Evolutionary conservation across 768 basidiomycete genomes (phyloP).

Genomic region (Xerocomellus amylosporus): DNA sequence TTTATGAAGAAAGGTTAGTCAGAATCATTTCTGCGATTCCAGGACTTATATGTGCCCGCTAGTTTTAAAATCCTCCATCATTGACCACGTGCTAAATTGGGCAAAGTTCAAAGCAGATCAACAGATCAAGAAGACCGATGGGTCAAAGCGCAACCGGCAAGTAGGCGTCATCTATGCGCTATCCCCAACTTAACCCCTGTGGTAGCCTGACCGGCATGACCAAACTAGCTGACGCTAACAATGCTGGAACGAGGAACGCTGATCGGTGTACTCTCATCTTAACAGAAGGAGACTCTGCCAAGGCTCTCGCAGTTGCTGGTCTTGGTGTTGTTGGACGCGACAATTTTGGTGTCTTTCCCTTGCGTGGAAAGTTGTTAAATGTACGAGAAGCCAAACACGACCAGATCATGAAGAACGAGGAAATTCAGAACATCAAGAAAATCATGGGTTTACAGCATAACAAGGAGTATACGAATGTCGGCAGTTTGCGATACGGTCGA

Average conservation of each 20-base stretch:
- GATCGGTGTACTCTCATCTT: constrained; percentile 90
- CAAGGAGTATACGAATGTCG: constrained; percentile 73
- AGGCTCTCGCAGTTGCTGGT: constrained; percentile 92
- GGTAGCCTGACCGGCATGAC: constrained; percentile 82
- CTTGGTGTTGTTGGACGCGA: constrained; percentile 94
- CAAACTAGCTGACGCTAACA: constrained; percentile 96
- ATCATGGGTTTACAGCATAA: constrained; percentile 96
- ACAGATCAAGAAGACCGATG: constrained; percentile 94
- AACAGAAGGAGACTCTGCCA: constrained; percentile 99
- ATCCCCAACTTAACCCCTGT: not conserved
- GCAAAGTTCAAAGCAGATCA: constrained; percentile 97
- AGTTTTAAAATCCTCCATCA: constrained; percentile 88
- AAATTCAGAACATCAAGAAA: constrained; percentile 96
- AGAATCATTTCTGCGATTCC: not conserved
- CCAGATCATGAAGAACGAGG: constrained; percentile 97
- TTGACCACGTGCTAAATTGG: constrained; percentile 92
- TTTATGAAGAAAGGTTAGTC: constrained; percentile 91
- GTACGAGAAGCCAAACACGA: constrained; percentile 96
- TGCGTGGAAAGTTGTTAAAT: constrained; percentile 95
- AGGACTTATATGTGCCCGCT: constrained; percentile 1
- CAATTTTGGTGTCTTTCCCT: constrained; percentile 95
- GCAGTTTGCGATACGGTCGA: constrained; percentile 82
- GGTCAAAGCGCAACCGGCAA: constrained; percentile 81
- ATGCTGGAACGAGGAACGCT: constrained; percentile 82
- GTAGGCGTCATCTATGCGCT: constrained; percentile 16